Conservation (phyloP, 1,139 yeast species). For the Debaryomyces coudertii region DNA sequence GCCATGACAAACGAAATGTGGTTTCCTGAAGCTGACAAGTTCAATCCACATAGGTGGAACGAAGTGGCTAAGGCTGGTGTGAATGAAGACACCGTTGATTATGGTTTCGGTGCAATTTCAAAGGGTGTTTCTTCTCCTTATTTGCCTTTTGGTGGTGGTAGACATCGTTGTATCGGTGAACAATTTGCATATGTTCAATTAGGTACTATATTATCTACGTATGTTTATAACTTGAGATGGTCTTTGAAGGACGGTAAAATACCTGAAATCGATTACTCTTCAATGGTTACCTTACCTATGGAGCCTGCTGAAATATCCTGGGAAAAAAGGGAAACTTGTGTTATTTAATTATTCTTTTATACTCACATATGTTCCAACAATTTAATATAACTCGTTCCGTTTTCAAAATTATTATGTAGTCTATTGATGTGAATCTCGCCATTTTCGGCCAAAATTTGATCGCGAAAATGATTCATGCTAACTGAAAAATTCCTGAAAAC, state of each 20-base stretch:
- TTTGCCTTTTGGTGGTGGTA: conserved; percentile 98
- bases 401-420: not conserved
- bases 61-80: conserved; percentile 37
- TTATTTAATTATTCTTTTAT: conserved; percentile 19
- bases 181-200: conserved; percentile 96
- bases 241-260: conserved; percentile 59
- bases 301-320: conserved; percentile 77
- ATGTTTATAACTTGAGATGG: conserved; percentile 80
- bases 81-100: conserved; percentile 67
- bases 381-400: not conserved
- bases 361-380: not conserved
- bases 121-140: conserved; percentile 96
- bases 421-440: not conserved
- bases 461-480: conserved; percentile 5
- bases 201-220: conserved; percentile 80
- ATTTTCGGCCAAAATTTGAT: not conserved
- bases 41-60: conserved; percentile 92
- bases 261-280: conserved; percentile 82
- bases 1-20: conserved; percentile 75
- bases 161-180: conserved; percentile 99
- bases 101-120: conserved; percentile 93
- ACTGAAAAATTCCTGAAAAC: not conserved
- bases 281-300: conserved; percentile 91
- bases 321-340: conserved; percentile 59
- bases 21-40: conserved; percentile 73